Percentiles rank a stretch among this genome's conserved stretches.
These are phyloP conservation scores for Cyathus striatus DNA, from an alignment of 768 basidiomycete species.

Conservation along the genomic window DNA sequence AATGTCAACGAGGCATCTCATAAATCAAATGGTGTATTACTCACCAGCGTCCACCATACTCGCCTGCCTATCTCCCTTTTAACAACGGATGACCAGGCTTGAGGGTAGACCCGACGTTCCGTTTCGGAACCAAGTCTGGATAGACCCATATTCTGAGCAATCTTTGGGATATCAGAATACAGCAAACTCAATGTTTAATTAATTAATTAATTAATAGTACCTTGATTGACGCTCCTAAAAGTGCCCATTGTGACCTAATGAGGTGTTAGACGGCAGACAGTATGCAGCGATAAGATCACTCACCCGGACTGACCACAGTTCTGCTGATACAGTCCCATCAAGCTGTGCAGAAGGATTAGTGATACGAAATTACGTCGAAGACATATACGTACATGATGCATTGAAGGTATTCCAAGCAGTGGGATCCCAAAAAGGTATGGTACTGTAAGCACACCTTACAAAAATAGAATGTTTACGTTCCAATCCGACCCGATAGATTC, in stretches of 20 bases:
- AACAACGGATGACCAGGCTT: constrained; percentile 16
- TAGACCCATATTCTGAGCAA: constrained; percentile 20
- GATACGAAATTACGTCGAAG: background rate
- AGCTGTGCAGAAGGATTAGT: constrained; percentile 7
- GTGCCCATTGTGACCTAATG: constrained; percentile 17
- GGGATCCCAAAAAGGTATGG: constrained; percentile 15
- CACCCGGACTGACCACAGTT: constrained; percentile 20
- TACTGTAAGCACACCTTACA: constrained; percentile 15
- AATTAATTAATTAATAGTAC: constrained; percentile 3
- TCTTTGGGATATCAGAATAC: constrained; percentile 5
- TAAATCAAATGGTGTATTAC: background rate
- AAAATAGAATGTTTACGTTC: no score
- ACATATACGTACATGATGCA: constrained; percentile 15
- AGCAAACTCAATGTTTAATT: background rate
- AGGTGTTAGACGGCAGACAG: background rate
- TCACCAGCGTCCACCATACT: constrained; percentile 19
- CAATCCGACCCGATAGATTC: no score
- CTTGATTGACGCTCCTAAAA: constrained; percentile 20
- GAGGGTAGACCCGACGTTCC: constrained; percentile 12
- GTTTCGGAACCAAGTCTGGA: constrained; percentile 19
- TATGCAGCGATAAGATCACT: background rate
- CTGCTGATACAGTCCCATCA: constrained; percentile 22
- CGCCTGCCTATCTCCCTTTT: constrained; percentile 18
- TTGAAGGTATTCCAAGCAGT: constrained; percentile 18
- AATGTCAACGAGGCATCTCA: background rate